phyloP scores from a whole-genome alignment of 441 rosid species.

The Adansonia grandidieri region DNA sequence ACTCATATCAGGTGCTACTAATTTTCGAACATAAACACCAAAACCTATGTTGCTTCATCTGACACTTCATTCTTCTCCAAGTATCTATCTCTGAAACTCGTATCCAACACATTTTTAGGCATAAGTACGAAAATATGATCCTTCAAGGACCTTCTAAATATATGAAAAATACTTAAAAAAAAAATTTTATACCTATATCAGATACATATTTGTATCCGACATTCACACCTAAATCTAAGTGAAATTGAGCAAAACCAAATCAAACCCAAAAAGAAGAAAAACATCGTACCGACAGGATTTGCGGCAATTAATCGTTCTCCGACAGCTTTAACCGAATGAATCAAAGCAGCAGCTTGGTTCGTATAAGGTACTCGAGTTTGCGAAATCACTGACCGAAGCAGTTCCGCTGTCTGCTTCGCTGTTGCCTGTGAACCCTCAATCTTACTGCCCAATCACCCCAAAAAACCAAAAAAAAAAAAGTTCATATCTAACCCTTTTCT shows the following conservation, averaged over 20 bases:
- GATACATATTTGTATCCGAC: too few species aligned
- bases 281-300: conserved; percentile 80
- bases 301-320: conserved; percentile 89
- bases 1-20: neutral
- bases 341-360: conserved; percentile 82
- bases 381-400: conserved; percentile 85
- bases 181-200: too few species aligned
- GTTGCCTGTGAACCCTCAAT: conserved; percentile 98
- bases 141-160: too few species aligned
- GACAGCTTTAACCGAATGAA: conserved; percentile 79
- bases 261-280: neutral
- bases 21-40: neutral
- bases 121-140: too few species aligned
- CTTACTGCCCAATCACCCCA: conserved; percentile 52
- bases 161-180: too few species aligned
- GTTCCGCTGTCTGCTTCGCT: conserved; percentile 77
- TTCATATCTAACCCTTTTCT: neutral
- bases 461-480: conserved; percentile 10
- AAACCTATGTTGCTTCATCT: neutral
- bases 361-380: conserved; percentile 82
- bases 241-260: neutral
- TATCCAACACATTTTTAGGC: too few species aligned
- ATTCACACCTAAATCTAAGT: too few species aligned
- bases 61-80: too few species aligned
- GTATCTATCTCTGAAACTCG: too few species aligned